Percentiles rank a stretch among this genome's conserved stretches.
These are phyloP conservation scores for Alternaria tenuissima DNA, from an alignment of 2,329 filamentous ascomycete species.

Conservation along the genomic window DNA sequence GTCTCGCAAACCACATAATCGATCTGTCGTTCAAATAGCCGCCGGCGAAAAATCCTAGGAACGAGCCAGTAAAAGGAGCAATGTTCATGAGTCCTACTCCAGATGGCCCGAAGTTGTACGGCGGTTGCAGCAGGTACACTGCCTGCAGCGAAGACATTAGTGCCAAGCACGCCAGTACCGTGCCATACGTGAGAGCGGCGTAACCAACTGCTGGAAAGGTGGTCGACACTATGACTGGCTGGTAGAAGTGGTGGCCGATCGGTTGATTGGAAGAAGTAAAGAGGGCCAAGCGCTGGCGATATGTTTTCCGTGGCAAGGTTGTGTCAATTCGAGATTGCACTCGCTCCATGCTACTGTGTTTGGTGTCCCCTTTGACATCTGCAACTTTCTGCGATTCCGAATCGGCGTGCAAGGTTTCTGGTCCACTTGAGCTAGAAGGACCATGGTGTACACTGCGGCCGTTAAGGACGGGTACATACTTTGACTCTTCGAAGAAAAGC, in stretches of 20 bases:
- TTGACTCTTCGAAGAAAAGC: slow-evolving; percentile 55
- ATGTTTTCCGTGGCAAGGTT: slow-evolving; percentile 53
- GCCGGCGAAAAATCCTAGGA: slow-evolving; percentile 37
- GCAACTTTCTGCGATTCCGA: slow-evolving; percentile 2
- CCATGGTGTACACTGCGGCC: slow-evolving; percentile 6
- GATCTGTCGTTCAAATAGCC: slow-evolving; percentile 28
- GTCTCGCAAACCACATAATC: slow-evolving; percentile 47
- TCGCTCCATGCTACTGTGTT: slow-evolving; percentile 7
- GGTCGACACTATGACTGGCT: slow-evolving; percentile 50
- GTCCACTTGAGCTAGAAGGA: neutral
- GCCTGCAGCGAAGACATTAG: slow-evolving; percentile 51
- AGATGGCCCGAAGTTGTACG: slow-evolving; percentile 53
- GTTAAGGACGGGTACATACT: slow-evolving; percentile 21
- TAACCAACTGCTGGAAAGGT: slow-evolving; percentile 53
- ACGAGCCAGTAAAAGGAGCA: slow-evolving; percentile 52
- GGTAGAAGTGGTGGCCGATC: slow-evolving; percentile 43
- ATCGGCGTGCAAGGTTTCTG: neutral
- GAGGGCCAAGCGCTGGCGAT: slow-evolving; percentile 53
- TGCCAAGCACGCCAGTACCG: slow-evolving; percentile 50
- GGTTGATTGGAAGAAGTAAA: slow-evolving; percentile 37
- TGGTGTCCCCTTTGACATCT: slow-evolving; percentile 11
- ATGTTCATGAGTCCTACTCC: slow-evolving; percentile 53
- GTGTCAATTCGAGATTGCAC: slow-evolving; percentile 32
- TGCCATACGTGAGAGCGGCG: slow-evolving; percentile 43
- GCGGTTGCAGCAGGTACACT: slow-evolving; percentile 48